Conservation (phyloP, 768 basidiomycete genomes). For the Russula lepida region DNA sequence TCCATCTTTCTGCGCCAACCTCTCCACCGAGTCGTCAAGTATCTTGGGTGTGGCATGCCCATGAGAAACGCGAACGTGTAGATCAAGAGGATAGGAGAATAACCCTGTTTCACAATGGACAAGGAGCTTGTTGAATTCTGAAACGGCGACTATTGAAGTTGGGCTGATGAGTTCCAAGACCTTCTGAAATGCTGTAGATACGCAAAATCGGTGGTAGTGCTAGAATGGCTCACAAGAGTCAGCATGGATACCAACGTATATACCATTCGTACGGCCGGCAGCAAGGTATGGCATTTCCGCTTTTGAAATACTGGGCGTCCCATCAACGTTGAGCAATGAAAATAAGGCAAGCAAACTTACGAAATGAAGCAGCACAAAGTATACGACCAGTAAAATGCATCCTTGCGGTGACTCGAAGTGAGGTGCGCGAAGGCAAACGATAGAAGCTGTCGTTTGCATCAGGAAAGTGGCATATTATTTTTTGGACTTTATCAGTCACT, state of each 20-base stretch:
- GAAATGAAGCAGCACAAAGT: slow-evolving; percentile 50
- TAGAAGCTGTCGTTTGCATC: slow-evolving; percentile 63
- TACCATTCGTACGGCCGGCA: slow-evolving; percentile 56
- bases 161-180: slow-evolving; percentile 46
- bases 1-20: slow-evolving; percentile 44
- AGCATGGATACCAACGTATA: slow-evolving; percentile 54
- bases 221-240: slow-evolving; percentile 39
- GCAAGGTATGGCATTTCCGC: slow-evolving; percentile 53
- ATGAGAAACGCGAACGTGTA: no score
- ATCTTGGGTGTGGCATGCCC: slow-evolving; percentile 39
- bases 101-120: slow-evolving; percentile 53
- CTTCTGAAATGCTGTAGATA: slow-evolving; percentile 44
- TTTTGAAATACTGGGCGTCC: slow-evolving; percentile 37
- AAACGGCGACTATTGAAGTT: slow-evolving; percentile 49
- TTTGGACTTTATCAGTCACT: no score
- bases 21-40: slow-evolving; percentile 53
- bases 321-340: slow-evolving; percentile 3
- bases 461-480: no score
- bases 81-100: slow-evolving; percentile 60
- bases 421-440: slow-evolving; percentile 32
- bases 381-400: slow-evolving; percentile 49
- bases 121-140: slow-evolving; percentile 56
- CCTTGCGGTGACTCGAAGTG: slow-evolving; percentile 24
- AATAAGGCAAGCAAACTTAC: slow-evolving; percentile 34
- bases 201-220: slow-evolving; percentile 4